Percentiles rank a stretch among this genome's conserved stretches.
These are phyloP conservation scores for Phytophthora litchii DNA, from an alignment of 352 stramenopile species.

Conservation along the genomic window DNA sequence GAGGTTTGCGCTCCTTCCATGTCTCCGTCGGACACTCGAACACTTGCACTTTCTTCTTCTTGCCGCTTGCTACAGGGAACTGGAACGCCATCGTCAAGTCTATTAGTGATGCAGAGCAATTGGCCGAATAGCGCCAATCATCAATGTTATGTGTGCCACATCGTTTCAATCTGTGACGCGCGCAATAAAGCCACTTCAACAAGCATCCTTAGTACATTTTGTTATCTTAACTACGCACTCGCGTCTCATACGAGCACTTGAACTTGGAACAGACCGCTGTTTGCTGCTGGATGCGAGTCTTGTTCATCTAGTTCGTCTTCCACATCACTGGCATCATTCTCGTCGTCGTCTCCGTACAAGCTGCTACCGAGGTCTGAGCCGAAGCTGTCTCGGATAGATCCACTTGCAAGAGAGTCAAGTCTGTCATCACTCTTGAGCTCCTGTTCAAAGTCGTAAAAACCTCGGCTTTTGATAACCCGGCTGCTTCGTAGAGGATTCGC, in stretches of 20 bases:
- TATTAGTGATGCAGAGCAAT: background rate
- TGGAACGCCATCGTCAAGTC: constrained; percentile 50
- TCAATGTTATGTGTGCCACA: constrained; percentile 12
- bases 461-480: constrained; percentile 78
- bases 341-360: constrained; percentile 33
- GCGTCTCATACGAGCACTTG: constrained; percentile 59
- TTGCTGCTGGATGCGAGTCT: constrained; percentile 19
- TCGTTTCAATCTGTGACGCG: constrained; percentile 34
- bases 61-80: constrained; percentile 75
- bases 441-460: constrained; percentile 71
- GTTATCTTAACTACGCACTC: background rate
- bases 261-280: constrained; percentile 62
- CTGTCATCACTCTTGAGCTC: constrained; percentile 26
- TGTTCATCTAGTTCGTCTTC: constrained; percentile 23
- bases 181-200: constrained; percentile 15
- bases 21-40: constrained; percentile 77
- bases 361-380: constrained; percentile 29
- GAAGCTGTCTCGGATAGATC: constrained; percentile 25
- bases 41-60: constrained; percentile 81
- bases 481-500: constrained; percentile 49
- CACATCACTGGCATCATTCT: constrained; percentile 20
- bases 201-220: background rate
- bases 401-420: constrained; percentile 19
- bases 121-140: constrained; percentile 24
- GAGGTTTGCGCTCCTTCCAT: constrained; percentile 63